Percentiles rank a stretch among this genome's conserved stretches.
These are phyloP conservation scores for Tricholoma hemisulphureum DNA, from an alignment of 768 basidiomycete genomes.

Conservation along the genomic window DNA sequence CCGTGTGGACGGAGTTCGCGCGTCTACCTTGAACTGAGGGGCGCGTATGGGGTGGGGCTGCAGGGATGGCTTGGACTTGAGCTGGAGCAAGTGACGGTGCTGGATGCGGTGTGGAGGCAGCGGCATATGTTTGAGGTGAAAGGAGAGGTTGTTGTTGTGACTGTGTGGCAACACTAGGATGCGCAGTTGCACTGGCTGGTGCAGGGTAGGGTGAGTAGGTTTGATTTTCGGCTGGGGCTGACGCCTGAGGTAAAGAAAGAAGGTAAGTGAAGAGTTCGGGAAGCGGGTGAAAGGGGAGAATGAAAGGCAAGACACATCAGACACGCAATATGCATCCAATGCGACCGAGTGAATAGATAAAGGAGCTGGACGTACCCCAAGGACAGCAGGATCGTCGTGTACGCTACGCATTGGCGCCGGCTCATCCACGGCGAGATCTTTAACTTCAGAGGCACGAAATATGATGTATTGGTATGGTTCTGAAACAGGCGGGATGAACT, in stretches of 20 bases:
- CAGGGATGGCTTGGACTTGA: conserved; percentile 20
- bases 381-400: conserved; percentile 81
- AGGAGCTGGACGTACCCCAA: conserved; percentile 66
- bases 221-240: conserved; percentile 5
- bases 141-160: conserved; percentile 8
- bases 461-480: conserved; percentile 89
- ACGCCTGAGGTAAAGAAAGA: neutral
- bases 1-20: conserved; percentile 61
- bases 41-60: conserved; percentile 24
- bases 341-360: neutral
- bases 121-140: neutral
- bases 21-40: conserved; percentile 22
- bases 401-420: conserved; percentile 58
- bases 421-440: conserved; percentile 84
- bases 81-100: conserved; percentile 12
- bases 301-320: neutral
- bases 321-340: neutral
- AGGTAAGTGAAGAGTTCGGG: neutral
- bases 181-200: conserved; percentile 23
- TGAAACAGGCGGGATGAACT: conserved; percentile 81
- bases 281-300: neutral
- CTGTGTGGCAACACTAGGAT: conserved; percentile 15
- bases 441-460: conserved; percentile 87
- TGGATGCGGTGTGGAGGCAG: neutral
- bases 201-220: conserved; percentile 9